These are phyloP conservation scores for Scytalidium lignicola DNA, from an alignment of 2,329 filamentous ascomycete species.

Conservation along the genomic window DNA sequence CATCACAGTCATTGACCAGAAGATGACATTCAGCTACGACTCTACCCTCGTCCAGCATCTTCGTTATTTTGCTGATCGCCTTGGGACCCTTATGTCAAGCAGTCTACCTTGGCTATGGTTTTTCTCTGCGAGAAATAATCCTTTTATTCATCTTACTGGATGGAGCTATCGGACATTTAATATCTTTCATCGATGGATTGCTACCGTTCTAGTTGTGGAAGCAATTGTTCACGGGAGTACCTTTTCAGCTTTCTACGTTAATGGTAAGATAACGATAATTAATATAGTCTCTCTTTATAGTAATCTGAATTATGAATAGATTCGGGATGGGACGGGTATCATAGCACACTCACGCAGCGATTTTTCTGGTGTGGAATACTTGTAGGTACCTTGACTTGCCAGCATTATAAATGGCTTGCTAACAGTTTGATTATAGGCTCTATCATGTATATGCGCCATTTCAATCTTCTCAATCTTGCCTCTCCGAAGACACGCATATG, in stretches of 20 bases:
- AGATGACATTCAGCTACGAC: background rate
- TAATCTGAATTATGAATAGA: background rate
- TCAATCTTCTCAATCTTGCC: too few relatives aligned
- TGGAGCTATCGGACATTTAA: conserved; percentile 65
- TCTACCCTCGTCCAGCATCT: conserved; percentile 30
- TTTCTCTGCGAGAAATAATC: conserved; percentile 61
- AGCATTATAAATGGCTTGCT: conserved; percentile 13
- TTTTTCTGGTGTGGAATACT: background rate
- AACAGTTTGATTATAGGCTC: too few relatives aligned
- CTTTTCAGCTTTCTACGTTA: conserved; percentile 40
- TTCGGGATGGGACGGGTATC: conserved; percentile 30
- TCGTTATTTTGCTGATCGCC: conserved; percentile 57
- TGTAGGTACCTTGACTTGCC: background rate
- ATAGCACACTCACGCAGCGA: conserved; percentile 32
- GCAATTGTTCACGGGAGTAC: conserved; percentile 57
- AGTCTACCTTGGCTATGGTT: conserved; percentile 61
- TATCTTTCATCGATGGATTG: conserved; percentile 62
- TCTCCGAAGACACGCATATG: too few relatives aligned
- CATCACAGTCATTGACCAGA: too few relatives aligned
- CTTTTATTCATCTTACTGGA: conserved; percentile 61
- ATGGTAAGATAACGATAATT: conserved; percentile 34
- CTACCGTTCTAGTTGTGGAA: conserved; percentile 54
- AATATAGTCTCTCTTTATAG: conserved; percentile 27
- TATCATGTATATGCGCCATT: too few relatives aligned
- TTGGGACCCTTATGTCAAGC: conserved; percentile 57